Evolutionary conservation across 2,329 filamentous ascomycete species (phyloP).

Genomic region (Apiospora aurea): DNA sequence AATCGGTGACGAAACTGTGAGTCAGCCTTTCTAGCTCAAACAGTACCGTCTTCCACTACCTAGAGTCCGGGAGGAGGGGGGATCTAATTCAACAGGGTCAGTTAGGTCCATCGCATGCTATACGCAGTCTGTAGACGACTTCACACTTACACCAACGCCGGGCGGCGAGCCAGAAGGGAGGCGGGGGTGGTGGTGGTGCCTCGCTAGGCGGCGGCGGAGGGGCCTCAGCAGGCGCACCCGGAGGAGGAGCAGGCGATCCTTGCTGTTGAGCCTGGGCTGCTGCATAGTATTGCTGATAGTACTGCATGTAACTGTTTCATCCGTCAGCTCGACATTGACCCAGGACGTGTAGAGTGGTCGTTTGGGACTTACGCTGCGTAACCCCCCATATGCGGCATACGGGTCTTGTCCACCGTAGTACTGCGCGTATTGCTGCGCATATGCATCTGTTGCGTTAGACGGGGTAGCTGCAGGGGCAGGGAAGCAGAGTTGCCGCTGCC

Average conservation of each 20-base stretch:
- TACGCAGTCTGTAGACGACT: slow-evolving; percentile 52
- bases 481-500: slow-evolving; percentile 46
- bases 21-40: slow-evolving; percentile 22
- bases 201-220: slow-evolving; percentile 67
- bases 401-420: slow-evolving; percentile 81
- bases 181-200: slow-evolving; percentile 63
- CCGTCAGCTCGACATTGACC: not conserved
- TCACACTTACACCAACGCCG: slow-evolving; percentile 63
- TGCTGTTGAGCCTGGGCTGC: slow-evolving; percentile 59
- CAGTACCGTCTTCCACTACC: slow-evolving; percentile 23
- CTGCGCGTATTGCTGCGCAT: slow-evolving; percentile 82
- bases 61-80: slow-evolving; percentile 65
- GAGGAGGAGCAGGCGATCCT: slow-evolving; percentile 51
- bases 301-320: slow-evolving; percentile 63
- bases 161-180: slow-evolving; percentile 60
- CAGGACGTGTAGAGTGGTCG: not conserved
- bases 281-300: slow-evolving; percentile 76
- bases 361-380: slow-evolving; percentile 72
- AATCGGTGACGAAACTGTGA: slow-evolving; percentile 11
- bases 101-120: slow-evolving; percentile 31
- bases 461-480: slow-evolving; percentile 51
- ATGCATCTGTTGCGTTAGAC: slow-evolving; percentile 61
- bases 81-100: slow-evolving; percentile 46
- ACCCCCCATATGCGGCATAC: slow-evolving; percentile 87
- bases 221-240: slow-evolving; percentile 57